Conservation (phyloP, 768 basidiomycete species). For the Peribolospora kevripleyi region DNA sequence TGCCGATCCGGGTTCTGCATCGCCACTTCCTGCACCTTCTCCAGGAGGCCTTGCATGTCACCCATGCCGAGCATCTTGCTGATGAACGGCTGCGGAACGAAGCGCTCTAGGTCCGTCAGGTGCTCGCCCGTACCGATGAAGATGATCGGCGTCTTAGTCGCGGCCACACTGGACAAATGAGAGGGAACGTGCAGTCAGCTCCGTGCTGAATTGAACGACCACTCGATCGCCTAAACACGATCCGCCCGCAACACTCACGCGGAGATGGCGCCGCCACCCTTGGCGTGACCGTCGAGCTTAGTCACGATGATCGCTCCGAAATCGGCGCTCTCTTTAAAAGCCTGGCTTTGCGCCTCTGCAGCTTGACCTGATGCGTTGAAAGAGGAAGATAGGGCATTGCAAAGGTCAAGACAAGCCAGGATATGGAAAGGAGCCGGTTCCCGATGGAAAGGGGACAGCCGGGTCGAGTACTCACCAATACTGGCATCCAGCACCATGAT, state of each 20-base stretch:
- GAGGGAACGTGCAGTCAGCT: no score
- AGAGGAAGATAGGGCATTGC: neutral
- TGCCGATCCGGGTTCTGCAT: constrained; percentile 85
- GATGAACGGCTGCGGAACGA: constrained; percentile 88
- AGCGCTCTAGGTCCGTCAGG: constrained; percentile 84
- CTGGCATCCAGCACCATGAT: constrained; percentile 87
- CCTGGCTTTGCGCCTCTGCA: constrained; percentile 80
- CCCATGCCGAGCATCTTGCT: constrained; percentile 87
- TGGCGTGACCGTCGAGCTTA: constrained; percentile 98
- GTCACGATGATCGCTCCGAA: constrained; percentile 99
- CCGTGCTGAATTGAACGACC: no score
- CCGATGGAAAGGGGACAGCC: no score
- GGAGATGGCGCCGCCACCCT: constrained; percentile 95
- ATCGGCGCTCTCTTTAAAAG: constrained; percentile 92
- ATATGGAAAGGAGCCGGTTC: neutral
- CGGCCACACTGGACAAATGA: constrained; percentile 50
- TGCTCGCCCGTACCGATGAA: constrained; percentile 97
- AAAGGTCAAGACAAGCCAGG: neutral
- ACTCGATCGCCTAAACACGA: no score
- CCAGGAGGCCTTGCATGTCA: constrained; percentile 89
- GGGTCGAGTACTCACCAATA: constrained; percentile 34
- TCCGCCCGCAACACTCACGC: constrained; percentile 36
- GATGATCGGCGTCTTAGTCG: constrained; percentile 92
- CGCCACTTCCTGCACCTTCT: constrained; percentile 92
- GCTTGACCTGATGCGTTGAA: constrained; percentile 46